phyloP scores from a whole-genome alignment of 768 basidiomycete genomes.

The Amanita phalloides region DNA sequence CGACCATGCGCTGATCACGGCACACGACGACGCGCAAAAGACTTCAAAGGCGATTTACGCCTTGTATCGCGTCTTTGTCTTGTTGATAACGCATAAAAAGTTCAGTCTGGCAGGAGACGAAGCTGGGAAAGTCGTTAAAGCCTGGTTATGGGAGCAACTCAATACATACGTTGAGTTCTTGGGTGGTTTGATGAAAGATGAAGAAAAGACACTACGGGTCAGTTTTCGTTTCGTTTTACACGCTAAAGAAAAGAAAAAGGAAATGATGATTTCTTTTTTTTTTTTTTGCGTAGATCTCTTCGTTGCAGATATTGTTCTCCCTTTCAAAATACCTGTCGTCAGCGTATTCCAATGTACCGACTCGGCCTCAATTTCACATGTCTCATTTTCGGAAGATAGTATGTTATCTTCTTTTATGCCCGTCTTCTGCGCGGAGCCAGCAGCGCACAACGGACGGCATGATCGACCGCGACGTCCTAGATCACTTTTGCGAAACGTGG shows the following conservation, averaged over 20 bases:
- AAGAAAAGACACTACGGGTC: conserved; percentile 68
- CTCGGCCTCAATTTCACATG: conserved; percentile 55
- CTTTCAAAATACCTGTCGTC: conserved; percentile 72
- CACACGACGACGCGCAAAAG: conserved; percentile 39
- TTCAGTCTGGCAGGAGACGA: conserved; percentile 40
- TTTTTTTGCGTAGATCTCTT: conserved; percentile 37
- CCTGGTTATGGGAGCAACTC: conserved; percentile 74
- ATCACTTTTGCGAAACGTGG: conserved; percentile 61
- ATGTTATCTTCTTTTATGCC: conserved; percentile 49
- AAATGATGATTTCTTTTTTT: background rate
- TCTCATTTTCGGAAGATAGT: conserved; percentile 59
- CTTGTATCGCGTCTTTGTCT: conserved; percentile 66
- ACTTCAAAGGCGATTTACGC: conserved; percentile 74
- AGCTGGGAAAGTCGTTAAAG: conserved; percentile 52
- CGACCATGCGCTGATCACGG: conserved; percentile 32
- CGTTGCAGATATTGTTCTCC: conserved; percentile 68
- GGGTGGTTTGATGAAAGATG: conserved; percentile 60
- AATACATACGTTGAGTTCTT: conserved; percentile 62
- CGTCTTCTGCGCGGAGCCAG: conserved; percentile 28
- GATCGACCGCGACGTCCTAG: conserved; percentile 49
- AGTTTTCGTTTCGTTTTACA: conserved; percentile 12
- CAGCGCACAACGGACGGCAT: conserved; percentile 17
- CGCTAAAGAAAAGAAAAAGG: too few relatives aligned
- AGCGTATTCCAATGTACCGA: conserved; percentile 32
- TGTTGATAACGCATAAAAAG: conserved; percentile 48